Evolutionary conservation across 2,329 filamentous ascomycete species (phyloP).

Genomic region (Macrophomina tecta): DNA sequence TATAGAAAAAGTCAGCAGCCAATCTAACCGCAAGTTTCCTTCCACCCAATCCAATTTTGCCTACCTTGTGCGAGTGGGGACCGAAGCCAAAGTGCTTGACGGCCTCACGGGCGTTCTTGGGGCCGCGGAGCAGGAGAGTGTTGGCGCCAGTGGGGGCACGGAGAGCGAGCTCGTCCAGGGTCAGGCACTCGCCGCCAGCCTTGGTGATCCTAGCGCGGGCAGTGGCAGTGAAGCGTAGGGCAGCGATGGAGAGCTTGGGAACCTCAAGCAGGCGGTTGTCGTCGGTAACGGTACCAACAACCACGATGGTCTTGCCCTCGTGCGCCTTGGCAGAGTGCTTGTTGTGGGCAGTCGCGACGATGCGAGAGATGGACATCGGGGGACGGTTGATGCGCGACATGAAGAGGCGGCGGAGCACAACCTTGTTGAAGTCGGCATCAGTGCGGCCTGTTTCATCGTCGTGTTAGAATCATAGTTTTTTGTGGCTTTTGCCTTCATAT

Average conservation of each 20-base stretch:
- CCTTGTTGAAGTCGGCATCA: slow-evolving; percentile 98
- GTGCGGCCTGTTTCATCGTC: slow-evolving; percentile 73
- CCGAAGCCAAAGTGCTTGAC: slow-evolving; percentile 99
- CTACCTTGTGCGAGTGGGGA: slow-evolving; percentile 95
- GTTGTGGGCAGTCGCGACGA: slow-evolving; percentile 68
- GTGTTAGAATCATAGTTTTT: background rate
- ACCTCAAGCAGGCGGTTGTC: slow-evolving; percentile 86
- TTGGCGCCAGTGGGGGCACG: slow-evolving; percentile 95
- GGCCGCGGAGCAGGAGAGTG: slow-evolving; percentile 94
- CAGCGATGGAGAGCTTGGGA: slow-evolving; percentile 92
- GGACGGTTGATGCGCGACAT: slow-evolving; percentile 97
- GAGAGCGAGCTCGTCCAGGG: slow-evolving; percentile 95
- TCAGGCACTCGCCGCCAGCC: slow-evolving; percentile 93
- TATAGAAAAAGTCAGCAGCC: slow-evolving; percentile 46
- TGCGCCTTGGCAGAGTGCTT: slow-evolving; percentile 60
- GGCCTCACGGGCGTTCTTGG: slow-evolving; percentile 97
- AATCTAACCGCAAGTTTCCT: background rate
- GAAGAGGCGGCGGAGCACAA: slow-evolving; percentile 94
- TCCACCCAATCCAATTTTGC: slow-evolving; percentile 34
- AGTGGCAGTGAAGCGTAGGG: slow-evolving; percentile 94
- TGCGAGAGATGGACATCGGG: slow-evolving; percentile 88
- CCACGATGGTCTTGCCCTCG: slow-evolving; percentile 82
- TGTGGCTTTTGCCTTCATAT: background rate
- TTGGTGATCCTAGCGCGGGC: slow-evolving; percentile 92
- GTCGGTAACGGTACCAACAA: slow-evolving; percentile 95